These are phyloP conservation scores for Ceratocystis huliohia DNA, from an alignment of 2,329 filamentous ascomycete species.

Conservation along the genomic window DNA sequence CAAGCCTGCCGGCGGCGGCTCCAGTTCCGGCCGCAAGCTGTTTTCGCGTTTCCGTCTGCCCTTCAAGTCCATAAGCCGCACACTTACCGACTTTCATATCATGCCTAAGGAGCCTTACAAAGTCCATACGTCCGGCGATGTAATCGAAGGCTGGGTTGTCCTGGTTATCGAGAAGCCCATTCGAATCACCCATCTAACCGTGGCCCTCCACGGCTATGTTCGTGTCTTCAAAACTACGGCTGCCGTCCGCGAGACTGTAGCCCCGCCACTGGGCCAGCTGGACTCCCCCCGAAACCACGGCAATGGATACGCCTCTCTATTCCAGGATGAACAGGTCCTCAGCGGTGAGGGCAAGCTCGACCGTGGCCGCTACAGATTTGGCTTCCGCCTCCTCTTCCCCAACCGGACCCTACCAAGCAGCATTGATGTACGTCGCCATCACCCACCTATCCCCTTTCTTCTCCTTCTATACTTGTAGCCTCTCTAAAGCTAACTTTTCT, in stretches of 20 bases:
- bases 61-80: conserved; percentile 42
- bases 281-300: conserved; percentile 45
- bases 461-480: neutral
- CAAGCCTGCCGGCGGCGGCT: neutral
- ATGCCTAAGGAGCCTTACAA: conserved; percentile 64
- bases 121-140: conserved; percentile 62
- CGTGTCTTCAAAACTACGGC: conserved; percentile 62
- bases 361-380: conserved; percentile 65
- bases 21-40: conserved; percentile 26
- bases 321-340: conserved; percentile 68
- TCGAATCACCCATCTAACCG: conserved; percentile 66
- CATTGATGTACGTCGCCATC: conserved; percentile 60
- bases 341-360: conserved; percentile 67
- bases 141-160: conserved; percentile 59
- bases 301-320: conserved; percentile 67
- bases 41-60: conserved; percentile 42
- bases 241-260: conserved; percentile 36
- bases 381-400: conserved; percentile 61
- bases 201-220: conserved; percentile 65
- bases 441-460: neutral
- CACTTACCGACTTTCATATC: conserved; percentile 67
- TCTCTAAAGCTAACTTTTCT: neutral
- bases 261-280: conserved; percentile 14
- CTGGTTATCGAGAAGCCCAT: conserved; percentile 61
- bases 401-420: conserved; percentile 67